phyloP scores from a whole-genome alignment of 148 eudicot genomes.

The Silene latifolia region DNA sequence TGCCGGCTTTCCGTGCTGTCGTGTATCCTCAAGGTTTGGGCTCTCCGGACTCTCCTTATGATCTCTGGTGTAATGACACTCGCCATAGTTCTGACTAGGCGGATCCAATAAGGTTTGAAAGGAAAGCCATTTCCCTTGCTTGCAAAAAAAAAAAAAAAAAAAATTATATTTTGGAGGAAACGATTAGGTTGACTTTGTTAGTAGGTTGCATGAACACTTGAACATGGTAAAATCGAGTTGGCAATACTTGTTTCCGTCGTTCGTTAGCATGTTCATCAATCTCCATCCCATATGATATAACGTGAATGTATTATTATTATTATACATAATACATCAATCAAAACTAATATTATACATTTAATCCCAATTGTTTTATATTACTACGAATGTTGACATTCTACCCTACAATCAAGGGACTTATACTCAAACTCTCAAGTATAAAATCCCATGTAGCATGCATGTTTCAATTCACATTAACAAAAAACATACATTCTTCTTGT shows the following conservation, averaged over 20 bases:
- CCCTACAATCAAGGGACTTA: neutral
- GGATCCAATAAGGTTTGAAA: too few species aligned
- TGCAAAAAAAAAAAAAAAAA: too few species aligned
- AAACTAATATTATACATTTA: neutral
- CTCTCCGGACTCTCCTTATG: too few species aligned
- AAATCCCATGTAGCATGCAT: neutral
- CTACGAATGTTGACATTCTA: neutral
- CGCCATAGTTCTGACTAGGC: too few species aligned
- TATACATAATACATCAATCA: neutral
- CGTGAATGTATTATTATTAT: neutral
- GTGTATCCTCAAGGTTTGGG: too few species aligned
- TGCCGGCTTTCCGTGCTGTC: too few species aligned
- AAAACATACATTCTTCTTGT: slow-evolving; percentile 3
- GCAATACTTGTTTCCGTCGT: neutral
- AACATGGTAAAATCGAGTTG: neutral
- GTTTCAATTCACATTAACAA: neutral
- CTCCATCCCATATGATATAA: slow-evolving; percentile 1
- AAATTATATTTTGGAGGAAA: too few species aligned
- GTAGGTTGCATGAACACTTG: neutral
- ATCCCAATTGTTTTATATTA: neutral
- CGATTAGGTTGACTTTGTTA: too few species aligned
- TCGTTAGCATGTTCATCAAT: neutral
- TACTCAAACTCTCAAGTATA: neutral
- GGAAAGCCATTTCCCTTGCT: too few species aligned
- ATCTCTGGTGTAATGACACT: too few species aligned